phyloP scores from a whole-genome alignment of 2,329 filamentous ascomycete genomes.

The Ceratocystis alfenasii region DNA sequence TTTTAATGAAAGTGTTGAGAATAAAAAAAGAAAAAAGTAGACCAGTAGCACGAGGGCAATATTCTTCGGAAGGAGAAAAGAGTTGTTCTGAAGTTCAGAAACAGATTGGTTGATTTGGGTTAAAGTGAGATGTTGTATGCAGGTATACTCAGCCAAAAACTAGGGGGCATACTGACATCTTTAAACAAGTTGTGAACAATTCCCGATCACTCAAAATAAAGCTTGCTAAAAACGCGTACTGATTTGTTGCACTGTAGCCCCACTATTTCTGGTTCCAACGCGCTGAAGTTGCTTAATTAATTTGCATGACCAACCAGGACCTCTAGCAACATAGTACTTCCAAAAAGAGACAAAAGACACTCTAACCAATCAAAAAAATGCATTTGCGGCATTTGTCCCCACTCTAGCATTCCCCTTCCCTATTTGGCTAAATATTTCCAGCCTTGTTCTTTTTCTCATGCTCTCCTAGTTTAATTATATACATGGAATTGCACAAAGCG shows the following conservation, averaged over 20 bases:
- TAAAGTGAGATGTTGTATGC: not conserved
- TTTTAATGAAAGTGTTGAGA: not conserved
- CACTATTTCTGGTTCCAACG: not conserved
- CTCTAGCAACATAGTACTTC: not conserved
- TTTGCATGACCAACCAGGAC: not conserved
- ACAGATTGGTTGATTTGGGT: not conserved
- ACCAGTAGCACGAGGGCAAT: not conserved
- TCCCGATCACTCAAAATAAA: constrained; percentile 17
- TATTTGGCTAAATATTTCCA: not conserved
- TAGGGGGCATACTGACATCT: constrained; percentile 11
- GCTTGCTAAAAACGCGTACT: constrained; percentile 1
- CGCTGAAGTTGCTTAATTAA: not conserved
- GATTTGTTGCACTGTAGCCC: not conserved
- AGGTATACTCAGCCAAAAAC: not conserved
- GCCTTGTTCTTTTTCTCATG: not conserved
- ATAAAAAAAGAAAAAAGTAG: not conserved
- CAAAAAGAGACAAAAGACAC: constrained; percentile 9
- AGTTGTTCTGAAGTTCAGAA: not conserved
- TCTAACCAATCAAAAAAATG: constrained; percentile 15
- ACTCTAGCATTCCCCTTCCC: constrained; percentile 1
- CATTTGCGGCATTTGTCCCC: not conserved
- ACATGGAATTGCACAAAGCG: too few relatives aligned
- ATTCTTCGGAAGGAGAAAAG: not conserved
- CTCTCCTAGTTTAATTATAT: too few relatives aligned
- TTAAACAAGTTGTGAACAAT: constrained; percentile 13